Evolutionary conservation across 495 filamentous ascomycete genomes (phyloP).

Genomic region (Ascodesmis nigricans): DNA sequence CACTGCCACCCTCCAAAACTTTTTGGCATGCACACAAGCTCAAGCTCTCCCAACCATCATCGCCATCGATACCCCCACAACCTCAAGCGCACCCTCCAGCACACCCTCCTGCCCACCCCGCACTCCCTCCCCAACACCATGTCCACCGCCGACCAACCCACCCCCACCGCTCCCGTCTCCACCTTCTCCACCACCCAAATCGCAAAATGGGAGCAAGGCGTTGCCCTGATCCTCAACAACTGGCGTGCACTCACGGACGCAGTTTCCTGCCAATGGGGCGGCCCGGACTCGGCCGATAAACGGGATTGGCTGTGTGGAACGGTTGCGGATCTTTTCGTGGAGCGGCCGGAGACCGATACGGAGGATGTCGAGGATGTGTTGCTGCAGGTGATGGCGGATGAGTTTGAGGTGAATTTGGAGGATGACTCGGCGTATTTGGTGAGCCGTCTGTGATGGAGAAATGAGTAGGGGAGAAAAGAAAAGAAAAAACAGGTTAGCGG

Average conservation of each 20-base stretch:
- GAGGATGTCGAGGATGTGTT: constrained; percentile 65
- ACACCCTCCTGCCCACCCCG: too few relatives aligned
- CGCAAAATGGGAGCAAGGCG: constrained; percentile 51
- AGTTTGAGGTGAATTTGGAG: constrained; percentile 80
- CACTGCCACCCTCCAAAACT: too few relatives aligned
- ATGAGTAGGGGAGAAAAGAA: neutral
- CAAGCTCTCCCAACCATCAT: too few relatives aligned
- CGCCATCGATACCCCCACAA: too few relatives aligned
- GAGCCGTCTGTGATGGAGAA: neutral
- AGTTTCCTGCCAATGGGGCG: constrained; percentile 72
- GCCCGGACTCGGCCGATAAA: constrained; percentile 63
- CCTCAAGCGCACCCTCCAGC: too few relatives aligned
- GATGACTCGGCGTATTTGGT: constrained; percentile 54
- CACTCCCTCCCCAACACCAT: constrained; percentile 4
- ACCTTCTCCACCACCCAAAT: constrained; percentile 1
- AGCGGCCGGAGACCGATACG: constrained; percentile 52
- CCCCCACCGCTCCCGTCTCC: constrained; percentile 1
- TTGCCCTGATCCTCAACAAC: constrained; percentile 53
- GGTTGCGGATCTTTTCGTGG: constrained; percentile 56
- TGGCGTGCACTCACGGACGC: constrained; percentile 78
- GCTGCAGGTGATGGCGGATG: constrained; percentile 77
- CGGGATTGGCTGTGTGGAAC: constrained; percentile 89
- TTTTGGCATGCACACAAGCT: too few relatives aligned
- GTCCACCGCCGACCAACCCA: neutral
- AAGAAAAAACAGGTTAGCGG: neutral